Conservation (phyloP, 2,329 filamentous ascomycete species). For the Penicillium sp. region DNA sequence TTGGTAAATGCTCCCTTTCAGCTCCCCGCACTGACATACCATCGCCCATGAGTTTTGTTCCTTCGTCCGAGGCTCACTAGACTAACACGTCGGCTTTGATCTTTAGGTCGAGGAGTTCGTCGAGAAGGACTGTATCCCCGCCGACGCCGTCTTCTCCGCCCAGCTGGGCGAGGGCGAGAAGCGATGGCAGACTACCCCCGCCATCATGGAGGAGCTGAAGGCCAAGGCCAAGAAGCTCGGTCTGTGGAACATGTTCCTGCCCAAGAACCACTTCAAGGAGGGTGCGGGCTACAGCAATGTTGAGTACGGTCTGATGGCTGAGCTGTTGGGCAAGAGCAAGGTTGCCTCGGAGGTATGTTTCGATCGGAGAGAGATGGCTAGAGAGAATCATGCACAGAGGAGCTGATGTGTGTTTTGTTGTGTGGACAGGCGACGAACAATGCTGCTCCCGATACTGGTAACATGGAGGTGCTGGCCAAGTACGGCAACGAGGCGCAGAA, state of each 20-base stretch:
- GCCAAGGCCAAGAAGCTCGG: constrained; percentile 77
- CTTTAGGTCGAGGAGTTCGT: constrained; percentile 86
- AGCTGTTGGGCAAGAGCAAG: constrained; percentile 85
- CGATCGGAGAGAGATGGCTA: not conserved
- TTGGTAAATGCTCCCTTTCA: constrained; percentile 51
- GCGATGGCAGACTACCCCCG: constrained; percentile 79
- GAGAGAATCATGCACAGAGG: not conserved
- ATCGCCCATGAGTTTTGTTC: not conserved
- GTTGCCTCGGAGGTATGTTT: constrained; percentile 68
- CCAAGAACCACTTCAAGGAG: constrained; percentile 92
- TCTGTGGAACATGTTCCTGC: constrained; percentile 98
- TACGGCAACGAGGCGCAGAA: constrained; percentile 87
- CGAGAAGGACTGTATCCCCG: constrained; percentile 89
- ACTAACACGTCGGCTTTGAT: not conserved
- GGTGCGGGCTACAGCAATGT: constrained; percentile 93
- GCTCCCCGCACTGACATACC: not conserved
- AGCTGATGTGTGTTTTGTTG: not conserved
- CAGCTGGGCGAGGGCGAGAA: constrained; percentile 75
- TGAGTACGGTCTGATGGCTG: constrained; percentile 97
- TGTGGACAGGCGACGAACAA: constrained; percentile 73
- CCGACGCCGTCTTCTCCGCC: constrained; percentile 77
- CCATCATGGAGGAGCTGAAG: constrained; percentile 87
- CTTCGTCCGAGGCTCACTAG: not conserved
- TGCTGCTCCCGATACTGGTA: constrained; percentile 86
- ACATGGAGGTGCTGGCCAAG: constrained; percentile 93